Percentiles rank a stretch among this genome's conserved stretches.
These are phyloP conservation scores for Sclerotinia spermophila DNA, from an alignment of 2,329 filamentous ascomycete species.

Conservation along the genomic window DNA sequence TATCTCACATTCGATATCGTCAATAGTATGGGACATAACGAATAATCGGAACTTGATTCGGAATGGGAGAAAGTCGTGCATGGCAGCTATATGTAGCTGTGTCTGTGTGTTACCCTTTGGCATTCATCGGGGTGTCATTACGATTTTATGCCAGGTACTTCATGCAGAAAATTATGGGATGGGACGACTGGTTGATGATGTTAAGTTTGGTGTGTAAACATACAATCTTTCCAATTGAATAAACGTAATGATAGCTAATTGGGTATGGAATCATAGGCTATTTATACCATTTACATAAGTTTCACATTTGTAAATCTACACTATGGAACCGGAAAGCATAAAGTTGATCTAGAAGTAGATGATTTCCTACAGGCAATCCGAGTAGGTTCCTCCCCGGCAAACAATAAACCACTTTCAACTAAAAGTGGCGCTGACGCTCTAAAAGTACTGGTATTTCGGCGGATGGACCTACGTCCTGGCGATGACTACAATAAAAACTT, in stretches of 20 bases:
- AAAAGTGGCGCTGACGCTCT: background rate
- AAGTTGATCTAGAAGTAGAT: background rate
- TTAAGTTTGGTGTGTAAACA: background rate
- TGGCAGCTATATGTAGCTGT: conserved; percentile 1
- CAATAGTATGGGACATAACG: background rate
- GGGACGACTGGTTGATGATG: conserved; percentile 9
- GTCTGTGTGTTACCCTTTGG: background rate
- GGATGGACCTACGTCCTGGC: background rate
- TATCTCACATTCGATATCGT: background rate
- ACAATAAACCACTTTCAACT: background rate
- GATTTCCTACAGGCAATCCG: background rate
- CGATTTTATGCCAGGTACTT: conserved; percentile 38
- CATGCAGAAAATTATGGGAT: conserved; percentile 1
- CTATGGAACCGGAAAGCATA: background rate
- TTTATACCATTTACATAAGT: background rate
- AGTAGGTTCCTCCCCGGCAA: background rate
- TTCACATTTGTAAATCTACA: background rate
- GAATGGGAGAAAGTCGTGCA: background rate
- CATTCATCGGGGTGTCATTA: background rate
- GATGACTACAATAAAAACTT: background rate
- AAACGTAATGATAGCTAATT: background rate
- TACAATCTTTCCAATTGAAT: too few relatives aligned
- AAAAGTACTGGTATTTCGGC: background rate
- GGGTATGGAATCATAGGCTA: background rate
- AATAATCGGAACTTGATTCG: background rate